phyloP scores from a whole-genome alignment of 768 basidiomycete species.

The Kondoa malvinella region DNA sequence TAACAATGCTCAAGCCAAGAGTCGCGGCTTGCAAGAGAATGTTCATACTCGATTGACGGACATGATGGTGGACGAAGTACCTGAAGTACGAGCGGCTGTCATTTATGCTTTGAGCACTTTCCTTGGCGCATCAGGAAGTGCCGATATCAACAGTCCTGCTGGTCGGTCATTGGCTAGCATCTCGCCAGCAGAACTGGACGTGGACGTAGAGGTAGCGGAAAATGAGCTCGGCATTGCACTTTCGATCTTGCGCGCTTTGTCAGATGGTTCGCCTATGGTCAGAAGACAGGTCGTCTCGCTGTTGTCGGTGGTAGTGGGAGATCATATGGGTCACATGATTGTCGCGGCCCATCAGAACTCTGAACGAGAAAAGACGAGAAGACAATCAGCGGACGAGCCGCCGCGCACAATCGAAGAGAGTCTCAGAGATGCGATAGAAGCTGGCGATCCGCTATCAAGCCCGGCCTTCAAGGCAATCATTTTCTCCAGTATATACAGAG shows the following conservation, averaged over 20 bases:
- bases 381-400: slow-evolving; percentile 9
- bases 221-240: slow-evolving; percentile 84
- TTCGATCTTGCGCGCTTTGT: slow-evolving; percentile 60
- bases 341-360: slow-evolving; percentile 93
- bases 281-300: slow-evolving; percentile 82
- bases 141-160: slow-evolving; percentile 33
- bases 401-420: slow-evolving; percentile 11
- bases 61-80: slow-evolving; percentile 57
- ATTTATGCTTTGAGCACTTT: slow-evolving; percentile 84
- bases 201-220: slow-evolving; percentile 34
- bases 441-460: slow-evolving; percentile 21
- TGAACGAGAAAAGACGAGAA: slow-evolving; percentile 50
- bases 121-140: slow-evolving; percentile 69
- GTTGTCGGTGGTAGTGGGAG: slow-evolving; percentile 80
- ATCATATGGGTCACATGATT: slow-evolving; percentile 91
- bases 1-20: slow-evolving; percentile 71
- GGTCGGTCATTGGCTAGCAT: slow-evolving; percentile 11
- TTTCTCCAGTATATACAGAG: slow-evolving; percentile 59
- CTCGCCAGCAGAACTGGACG: slow-evolving; percentile 21
- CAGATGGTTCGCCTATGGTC: slow-evolving; percentile 91
- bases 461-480: slow-evolving; percentile 38
- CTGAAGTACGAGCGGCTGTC: slow-evolving; percentile 81
- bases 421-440: slow-evolving; percentile 23
- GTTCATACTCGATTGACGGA: slow-evolving; percentile 15
- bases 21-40: slow-evolving; percentile 27